Evolutionary conservation across 1,284 basidiomycete species (phyloP).

Genomic region (Papiliotrema terrestris): DNA sequence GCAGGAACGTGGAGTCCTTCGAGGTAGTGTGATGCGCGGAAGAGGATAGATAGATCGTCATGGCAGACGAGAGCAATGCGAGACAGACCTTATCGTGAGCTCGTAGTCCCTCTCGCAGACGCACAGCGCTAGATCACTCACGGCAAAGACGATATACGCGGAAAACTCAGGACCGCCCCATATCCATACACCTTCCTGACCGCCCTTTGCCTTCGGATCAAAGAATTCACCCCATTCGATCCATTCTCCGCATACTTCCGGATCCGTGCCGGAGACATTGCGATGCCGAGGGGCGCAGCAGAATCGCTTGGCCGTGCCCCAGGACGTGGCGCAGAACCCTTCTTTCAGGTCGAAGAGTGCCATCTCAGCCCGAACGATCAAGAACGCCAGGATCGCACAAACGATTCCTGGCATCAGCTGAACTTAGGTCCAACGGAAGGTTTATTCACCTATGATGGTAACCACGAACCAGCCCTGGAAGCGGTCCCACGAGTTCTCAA

Average conservation of each 20-base stretch:
- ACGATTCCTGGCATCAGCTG: slow-evolving; percentile 57
- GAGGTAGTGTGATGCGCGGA: slow-evolving; percentile 81
- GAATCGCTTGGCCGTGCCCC: slow-evolving; percentile 74
- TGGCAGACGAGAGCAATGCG: slow-evolving; percentile 65
- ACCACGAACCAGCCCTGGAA: slow-evolving; percentile 88
- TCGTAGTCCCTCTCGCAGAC: neutral
- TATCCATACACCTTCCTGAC: slow-evolving; percentile 21
- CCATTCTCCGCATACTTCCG: slow-evolving; percentile 66
- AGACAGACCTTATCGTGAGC: slow-evolving; percentile 53
- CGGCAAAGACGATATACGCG: slow-evolving; percentile 72
- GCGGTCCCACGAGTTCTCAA: slow-evolving; percentile 72
- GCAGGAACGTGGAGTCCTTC: slow-evolving; percentile 74
- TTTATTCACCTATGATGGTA: slow-evolving; percentile 56
- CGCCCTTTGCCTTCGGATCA: slow-evolving; percentile 20
- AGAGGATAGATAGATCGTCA: slow-evolving; percentile 84
- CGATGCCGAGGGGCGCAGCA: slow-evolving; percentile 61
- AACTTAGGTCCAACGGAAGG: neutral
- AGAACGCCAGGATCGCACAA: slow-evolving; percentile 78
- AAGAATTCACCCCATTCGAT: slow-evolving; percentile 62
- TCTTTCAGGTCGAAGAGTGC: slow-evolving; percentile 93
- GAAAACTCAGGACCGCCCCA: slow-evolving; percentile 57
- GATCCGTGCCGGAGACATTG: slow-evolving; percentile 20
- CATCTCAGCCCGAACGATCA: slow-evolving; percentile 82
- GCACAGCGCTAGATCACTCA: slow-evolving; percentile 56
- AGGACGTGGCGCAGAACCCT: slow-evolving; percentile 70